Percentiles rank a stretch among this genome's conserved stretches.
Evolutionary conservation across 805 yeast species (phyloP).

Genomic region (Cyberlindnera subsufficiens): DNA sequence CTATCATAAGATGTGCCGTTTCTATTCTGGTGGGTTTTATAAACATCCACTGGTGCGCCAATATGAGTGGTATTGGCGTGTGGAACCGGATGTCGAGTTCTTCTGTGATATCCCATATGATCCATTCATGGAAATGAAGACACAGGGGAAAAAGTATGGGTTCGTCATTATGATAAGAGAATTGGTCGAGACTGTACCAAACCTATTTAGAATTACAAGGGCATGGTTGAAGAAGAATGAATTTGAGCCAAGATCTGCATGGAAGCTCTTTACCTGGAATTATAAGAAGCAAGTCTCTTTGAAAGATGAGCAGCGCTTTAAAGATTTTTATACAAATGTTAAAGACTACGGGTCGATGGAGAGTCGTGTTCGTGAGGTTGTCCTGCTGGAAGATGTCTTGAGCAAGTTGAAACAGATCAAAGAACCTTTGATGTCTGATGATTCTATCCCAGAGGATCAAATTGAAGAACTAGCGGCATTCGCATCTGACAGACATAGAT

Average conservation of each 20-base stretch:
- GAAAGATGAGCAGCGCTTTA: conserved; percentile 25
- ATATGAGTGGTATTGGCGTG: conserved; percentile 92
- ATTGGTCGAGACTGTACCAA: conserved; percentile 75
- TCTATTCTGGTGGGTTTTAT: conserved; percentile 77
- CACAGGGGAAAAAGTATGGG: conserved; percentile 68
- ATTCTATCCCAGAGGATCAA: conserved; percentile 25
- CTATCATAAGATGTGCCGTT: conserved; percentile 95
- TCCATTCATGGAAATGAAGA: conserved; percentile 79
- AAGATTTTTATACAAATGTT: conserved; percentile 22
- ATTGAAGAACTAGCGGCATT: conserved; percentile 33
- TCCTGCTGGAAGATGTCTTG: conserved; percentile 26
- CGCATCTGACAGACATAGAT: conserved; percentile 27
- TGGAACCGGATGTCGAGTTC: conserved; percentile 88
- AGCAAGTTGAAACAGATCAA: conserved; percentile 6
- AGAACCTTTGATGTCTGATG: conserved; percentile 6
- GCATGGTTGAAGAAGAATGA: conserved; percentile 47
- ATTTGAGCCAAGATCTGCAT: conserved; percentile 52
- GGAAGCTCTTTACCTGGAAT: conserved; percentile 57
- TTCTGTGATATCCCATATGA: conserved; percentile 90
- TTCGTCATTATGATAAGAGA: conserved; percentile 79
- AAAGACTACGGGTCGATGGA: conserved; percentile 21
- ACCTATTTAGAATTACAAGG: conserved; percentile 66
- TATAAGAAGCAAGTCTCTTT: conserved; percentile 29
- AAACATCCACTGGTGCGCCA: conserved; percentile 67
- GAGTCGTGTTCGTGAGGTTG: conserved; percentile 24